phyloP scores from a whole-genome alignment of 2,329 filamentous ascomycete genomes.

The Xylaria hypoxylon region DNA sequence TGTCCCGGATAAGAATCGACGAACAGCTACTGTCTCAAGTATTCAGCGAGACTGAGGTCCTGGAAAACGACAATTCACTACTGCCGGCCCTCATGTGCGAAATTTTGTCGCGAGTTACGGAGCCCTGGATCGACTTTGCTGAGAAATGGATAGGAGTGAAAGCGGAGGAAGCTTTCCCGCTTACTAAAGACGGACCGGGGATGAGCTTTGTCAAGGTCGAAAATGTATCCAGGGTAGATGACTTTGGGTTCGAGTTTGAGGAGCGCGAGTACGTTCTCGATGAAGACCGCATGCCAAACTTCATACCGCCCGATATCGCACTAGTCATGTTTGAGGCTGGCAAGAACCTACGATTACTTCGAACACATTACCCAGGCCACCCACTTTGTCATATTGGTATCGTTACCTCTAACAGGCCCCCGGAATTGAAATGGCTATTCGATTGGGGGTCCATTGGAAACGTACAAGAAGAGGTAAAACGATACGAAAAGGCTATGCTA shows the following conservation, averaged over 20 bases:
- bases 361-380: slow-evolving; percentile 76
- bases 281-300: slow-evolving; percentile 74
- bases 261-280: slow-evolving; percentile 73
- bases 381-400: slow-evolving; percentile 69
- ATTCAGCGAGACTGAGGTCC: slow-evolving; percentile 70
- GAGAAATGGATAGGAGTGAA: slow-evolving; percentile 81
- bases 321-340: slow-evolving; percentile 83
- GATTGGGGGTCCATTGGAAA: slow-evolving; percentile 75
- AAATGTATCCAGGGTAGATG: slow-evolving; percentile 65
- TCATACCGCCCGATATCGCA: slow-evolving; percentile 77
- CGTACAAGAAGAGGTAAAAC: slow-evolving; percentile 69
- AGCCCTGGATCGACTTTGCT: slow-evolving; percentile 74
- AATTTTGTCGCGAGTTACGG: slow-evolving; percentile 71
- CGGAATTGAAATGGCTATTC: slow-evolving; percentile 74
- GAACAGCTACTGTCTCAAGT: slow-evolving; percentile 71
- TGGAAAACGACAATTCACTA: slow-evolving; percentile 72
- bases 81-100: slow-evolving; percentile 74
- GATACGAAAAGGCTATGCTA: slow-evolving; percentile 61
- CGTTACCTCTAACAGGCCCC: slow-evolving; percentile 61
- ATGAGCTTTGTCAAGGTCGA: slow-evolving; percentile 73
- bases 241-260: slow-evolving; percentile 67
- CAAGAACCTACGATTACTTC: slow-evolving; percentile 78
- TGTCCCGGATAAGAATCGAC: slow-evolving; percentile 62
- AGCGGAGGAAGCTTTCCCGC: slow-evolving; percentile 65
- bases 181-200: slow-evolving; percentile 62